Conservation (phyloP, 805 yeast species). For the Saccharomyces jurei region DNA sequence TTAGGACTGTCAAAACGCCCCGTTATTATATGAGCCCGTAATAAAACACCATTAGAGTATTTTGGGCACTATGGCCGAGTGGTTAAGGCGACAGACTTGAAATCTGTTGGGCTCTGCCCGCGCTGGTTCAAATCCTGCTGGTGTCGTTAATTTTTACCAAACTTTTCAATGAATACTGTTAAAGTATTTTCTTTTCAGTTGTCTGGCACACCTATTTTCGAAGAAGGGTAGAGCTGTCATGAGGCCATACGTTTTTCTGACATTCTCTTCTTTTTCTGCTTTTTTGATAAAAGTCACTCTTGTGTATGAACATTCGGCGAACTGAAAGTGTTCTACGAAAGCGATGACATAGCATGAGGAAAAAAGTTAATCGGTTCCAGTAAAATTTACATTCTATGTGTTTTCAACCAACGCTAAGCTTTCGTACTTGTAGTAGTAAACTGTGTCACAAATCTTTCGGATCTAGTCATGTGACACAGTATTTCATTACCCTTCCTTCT, state of each 20-base stretch:
- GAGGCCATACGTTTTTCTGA: too few relatives aligned
- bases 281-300: too few relatives aligned
- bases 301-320: too few relatives aligned
- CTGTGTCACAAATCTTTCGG: background rate
- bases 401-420: background rate
- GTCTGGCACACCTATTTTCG: too few relatives aligned
- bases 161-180: background rate
- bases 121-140: background rate
- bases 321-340: background rate
- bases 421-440: background rate
- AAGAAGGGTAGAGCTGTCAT: too few relatives aligned
- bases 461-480: background rate
- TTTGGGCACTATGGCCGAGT: background rate
- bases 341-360: background rate
- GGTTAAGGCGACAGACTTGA: background rate
- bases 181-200: too few relatives aligned
- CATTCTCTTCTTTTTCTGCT: too few relatives aligned
- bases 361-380: too few relatives aligned
- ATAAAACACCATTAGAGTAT: too few relatives aligned
- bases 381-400: too few relatives aligned
- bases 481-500: background rate
- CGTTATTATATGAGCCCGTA: too few relatives aligned
- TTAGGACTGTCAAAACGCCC: too few relatives aligned
- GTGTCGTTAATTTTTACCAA: background rate
- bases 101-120: background rate